These are phyloP conservation scores for Dipodascus geniculatus DNA, from an alignment of 805 yeast species.

Conservation along the genomic window DNA sequence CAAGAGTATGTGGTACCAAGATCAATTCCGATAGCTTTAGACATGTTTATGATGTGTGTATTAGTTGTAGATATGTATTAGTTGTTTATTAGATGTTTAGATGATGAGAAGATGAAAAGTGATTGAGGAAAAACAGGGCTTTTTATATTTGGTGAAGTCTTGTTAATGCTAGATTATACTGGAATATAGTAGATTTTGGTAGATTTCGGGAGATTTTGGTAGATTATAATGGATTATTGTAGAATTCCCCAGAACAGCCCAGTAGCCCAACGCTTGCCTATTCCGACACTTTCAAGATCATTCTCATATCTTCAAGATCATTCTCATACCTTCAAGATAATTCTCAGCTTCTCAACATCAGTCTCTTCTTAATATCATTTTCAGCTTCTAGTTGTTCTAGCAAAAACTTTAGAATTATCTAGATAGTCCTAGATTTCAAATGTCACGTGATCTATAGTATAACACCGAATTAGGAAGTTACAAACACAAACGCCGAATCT, in stretches of 20 bases:
- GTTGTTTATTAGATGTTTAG: background rate
- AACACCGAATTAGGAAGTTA: too few relatives aligned
- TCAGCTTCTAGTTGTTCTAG: too few relatives aligned
- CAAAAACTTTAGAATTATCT: background rate
- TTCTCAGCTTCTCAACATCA: too few relatives aligned
- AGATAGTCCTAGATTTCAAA: too few relatives aligned
- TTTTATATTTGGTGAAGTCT: background rate
- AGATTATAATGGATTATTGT: background rate
- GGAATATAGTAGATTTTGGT: too few relatives aligned
- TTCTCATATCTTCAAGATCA: background rate
- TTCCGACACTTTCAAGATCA: background rate
- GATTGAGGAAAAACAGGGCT: too few relatives aligned
- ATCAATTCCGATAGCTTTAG: conserved; percentile 87
- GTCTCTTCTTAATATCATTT: too few relatives aligned
- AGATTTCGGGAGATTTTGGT: too few relatives aligned
- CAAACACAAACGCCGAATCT: background rate
- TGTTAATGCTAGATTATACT: background rate
- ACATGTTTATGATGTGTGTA: background rate
- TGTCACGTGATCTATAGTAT: too few relatives aligned
- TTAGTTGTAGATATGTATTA: background rate
- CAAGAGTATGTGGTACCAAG: conserved; percentile 93
- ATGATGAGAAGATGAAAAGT: background rate
- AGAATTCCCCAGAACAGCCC: background rate
- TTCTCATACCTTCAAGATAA: too few relatives aligned
- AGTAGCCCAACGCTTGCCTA: background rate